Conservation (phyloP, 345 rosid genomes). For the Orychophragmus violaceus region DNA sequence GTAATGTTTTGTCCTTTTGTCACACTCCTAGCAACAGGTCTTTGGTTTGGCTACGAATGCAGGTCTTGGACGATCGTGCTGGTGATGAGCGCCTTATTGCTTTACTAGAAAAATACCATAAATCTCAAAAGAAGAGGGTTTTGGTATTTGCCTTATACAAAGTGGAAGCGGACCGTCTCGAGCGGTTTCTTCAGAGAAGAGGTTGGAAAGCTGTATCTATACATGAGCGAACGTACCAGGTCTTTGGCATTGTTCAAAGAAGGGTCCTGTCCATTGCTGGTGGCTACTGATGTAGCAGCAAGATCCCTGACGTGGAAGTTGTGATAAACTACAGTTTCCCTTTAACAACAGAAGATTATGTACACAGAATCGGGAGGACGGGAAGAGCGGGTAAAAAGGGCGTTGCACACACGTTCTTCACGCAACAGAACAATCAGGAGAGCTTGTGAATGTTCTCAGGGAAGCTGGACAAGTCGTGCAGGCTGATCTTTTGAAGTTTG, state of each 20-base stretch:
- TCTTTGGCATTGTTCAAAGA: conserved; percentile 71
- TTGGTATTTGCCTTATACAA: conserved; percentile 92
- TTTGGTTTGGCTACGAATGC: conserved; percentile 18
- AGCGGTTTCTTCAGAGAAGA: conserved; percentile 63
- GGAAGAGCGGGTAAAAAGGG: conserved; percentile 99
- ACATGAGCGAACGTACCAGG: conserved; percentile 61
- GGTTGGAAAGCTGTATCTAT: conserved; percentile 92
- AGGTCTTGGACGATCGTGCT: conserved; percentile 76
- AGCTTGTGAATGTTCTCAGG: conserved; percentile 80
- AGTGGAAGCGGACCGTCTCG: conserved; percentile 89
- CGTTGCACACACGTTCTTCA: conserved; percentile 93
- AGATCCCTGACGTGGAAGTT: conserved; percentile 94
- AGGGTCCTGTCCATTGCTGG: conserved; percentile 84
- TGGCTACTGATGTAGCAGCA: conserved; percentile 97
- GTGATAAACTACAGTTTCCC: conserved; percentile 96
- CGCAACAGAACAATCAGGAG: conserved; percentile 82
- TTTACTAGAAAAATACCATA: conserved; percentile 85
- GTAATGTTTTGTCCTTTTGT: neutral
- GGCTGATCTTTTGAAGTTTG: conserved; percentile 69
- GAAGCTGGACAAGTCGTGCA: conserved; percentile 93
- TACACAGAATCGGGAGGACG: conserved; percentile 92
- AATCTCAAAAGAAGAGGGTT: conserved; percentile 74
- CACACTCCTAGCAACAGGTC: neutral
- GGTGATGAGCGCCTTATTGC: conserved; percentile 72
- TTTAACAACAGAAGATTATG: conserved; percentile 88